Base-by-base conservation (phyloP, 306 rosid genomes). In the Trifolium fragiferum region DNA sequence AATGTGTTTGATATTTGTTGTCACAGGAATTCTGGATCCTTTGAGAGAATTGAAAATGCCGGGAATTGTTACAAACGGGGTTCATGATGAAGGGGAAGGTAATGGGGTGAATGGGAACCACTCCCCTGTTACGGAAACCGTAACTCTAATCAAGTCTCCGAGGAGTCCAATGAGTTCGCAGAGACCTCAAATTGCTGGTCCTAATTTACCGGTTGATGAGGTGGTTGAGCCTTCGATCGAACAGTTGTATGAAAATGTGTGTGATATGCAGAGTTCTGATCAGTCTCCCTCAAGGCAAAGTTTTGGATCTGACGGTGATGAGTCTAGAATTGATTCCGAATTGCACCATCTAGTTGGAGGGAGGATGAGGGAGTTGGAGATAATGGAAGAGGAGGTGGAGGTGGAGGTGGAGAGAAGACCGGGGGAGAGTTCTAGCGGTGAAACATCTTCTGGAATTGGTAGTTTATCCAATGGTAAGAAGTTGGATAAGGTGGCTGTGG, bases 191-290 rank as follows among this genome's bases (percentile, higher is more conserved):
- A 66, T 58, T 19, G 59, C 14, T 1, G 84, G 69, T 67, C 61
- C 37, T 18, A 77, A 79, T 78, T 44, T 15, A 54, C 76, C 69
- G 1, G 84, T 27, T 74, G 94, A 84, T 76, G 89, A 77, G 83
- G 83, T 75, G 60, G 82, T 80, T 33, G 98, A 90, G 68, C 88
- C 97, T 57, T 89, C 99, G 2, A 90, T 95, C 25, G 97, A 95
- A 86, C 85, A 90, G 88, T 93, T 95, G 43, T 95, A 95, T 86
- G 98, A 95, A 50, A 92, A 95, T 82, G 97, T 95, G 7, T 95
- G 93, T 77, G 99, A 95, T 72, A 92, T 95, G 97, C 98, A 92
- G 84, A 95, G 97, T 84, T 95, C 98, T 58, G 98, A 95, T 83
- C 96, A 77, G 73, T 95, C 99, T 3, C 89, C 96, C 30, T 90